These are phyloP conservation scores for Lindgomyces ingoldianus DNA, from an alignment of 495 filamentous ascomycete species.

Conservation along the genomic window DNA sequence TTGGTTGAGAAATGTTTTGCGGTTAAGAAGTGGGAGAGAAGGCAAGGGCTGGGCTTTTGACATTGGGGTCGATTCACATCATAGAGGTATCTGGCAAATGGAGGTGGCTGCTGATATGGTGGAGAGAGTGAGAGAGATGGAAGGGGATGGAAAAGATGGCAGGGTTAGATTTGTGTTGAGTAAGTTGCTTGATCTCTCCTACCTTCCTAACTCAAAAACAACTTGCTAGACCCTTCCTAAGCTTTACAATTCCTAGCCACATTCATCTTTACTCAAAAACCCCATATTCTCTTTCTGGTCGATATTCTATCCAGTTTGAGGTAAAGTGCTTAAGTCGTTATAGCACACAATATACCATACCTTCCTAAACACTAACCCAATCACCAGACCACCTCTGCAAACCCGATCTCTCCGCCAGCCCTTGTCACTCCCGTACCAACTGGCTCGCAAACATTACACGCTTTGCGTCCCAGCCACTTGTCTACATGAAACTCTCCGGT, in stretches of 20 bases:
- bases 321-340: too few species aligned
- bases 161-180: constrained; percentile 69
- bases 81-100: constrained; percentile 68
- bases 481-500: constrained; percentile 89
- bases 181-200: constrained; percentile 46
- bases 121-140: constrained; percentile 55
- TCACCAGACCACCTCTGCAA: constrained; percentile 81
- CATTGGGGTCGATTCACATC: constrained; percentile 73
- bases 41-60: constrained; percentile 68
- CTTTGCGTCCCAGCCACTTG: constrained; percentile 39
- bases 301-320: too few species aligned
- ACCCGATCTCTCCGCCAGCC: constrained; percentile 61
- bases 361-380: neutral
- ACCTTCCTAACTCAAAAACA: neutral
- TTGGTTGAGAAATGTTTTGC: constrained; percentile 70
- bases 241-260: too few species aligned
- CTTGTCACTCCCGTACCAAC: constrained; percentile 2
- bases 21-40: constrained; percentile 54
- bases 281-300: too few species aligned
- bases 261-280: too few species aligned
- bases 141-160: constrained; percentile 51
- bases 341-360: neutral
- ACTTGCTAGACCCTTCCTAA: too few species aligned
- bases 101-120: constrained; percentile 74
- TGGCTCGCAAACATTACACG: constrained; percentile 39